phyloP scores from a whole-genome alignment of 352 stramenopile genomes.

The Globisporangium viniferum region DNA sequence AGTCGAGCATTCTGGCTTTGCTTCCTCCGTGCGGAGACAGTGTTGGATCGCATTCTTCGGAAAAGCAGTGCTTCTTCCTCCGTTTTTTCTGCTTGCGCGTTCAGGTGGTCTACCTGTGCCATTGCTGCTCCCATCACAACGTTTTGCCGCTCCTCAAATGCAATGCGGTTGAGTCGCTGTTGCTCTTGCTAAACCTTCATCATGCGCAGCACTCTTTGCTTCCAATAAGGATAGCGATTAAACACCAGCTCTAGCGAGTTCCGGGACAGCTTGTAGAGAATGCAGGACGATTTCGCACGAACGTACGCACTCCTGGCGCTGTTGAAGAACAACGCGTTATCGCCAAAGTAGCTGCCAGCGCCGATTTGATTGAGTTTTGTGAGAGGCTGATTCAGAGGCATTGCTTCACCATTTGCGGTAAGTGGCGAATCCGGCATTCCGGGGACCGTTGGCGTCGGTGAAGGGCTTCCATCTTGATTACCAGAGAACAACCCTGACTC shows the following conservation, averaged over 20 bases:
- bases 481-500: constrained; percentile 11
- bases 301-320: constrained; percentile 53
- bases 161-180: constrained; percentile 39
- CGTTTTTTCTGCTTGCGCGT: constrained; percentile 28
- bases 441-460: background rate
- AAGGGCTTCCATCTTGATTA: background rate
- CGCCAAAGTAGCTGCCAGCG: constrained; percentile 59
- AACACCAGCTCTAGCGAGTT: constrained; percentile 70
- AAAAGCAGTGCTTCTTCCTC: constrained; percentile 37
- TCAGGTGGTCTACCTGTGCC: constrained; percentile 30
- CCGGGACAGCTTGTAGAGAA: constrained; percentile 66
- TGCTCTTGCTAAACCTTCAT: constrained; percentile 58
- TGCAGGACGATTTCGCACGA: constrained; percentile 55
- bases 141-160: constrained; percentile 40
- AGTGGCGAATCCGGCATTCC: background rate
- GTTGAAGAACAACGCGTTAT: constrained; percentile 70
- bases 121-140: constrained; percentile 28
- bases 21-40: constrained; percentile 11
- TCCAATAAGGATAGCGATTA: constrained; percentile 67
- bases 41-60: constrained; percentile 29
- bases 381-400: constrained; percentile 17
- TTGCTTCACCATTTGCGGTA: background rate
- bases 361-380: constrained; percentile 54
- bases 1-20: constrained; percentile 14
- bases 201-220: constrained; percentile 63